Conservation (phyloP, 495 filamentous ascomycete genomes). For the Pseudoneurospora amorphoporcata region DNA sequence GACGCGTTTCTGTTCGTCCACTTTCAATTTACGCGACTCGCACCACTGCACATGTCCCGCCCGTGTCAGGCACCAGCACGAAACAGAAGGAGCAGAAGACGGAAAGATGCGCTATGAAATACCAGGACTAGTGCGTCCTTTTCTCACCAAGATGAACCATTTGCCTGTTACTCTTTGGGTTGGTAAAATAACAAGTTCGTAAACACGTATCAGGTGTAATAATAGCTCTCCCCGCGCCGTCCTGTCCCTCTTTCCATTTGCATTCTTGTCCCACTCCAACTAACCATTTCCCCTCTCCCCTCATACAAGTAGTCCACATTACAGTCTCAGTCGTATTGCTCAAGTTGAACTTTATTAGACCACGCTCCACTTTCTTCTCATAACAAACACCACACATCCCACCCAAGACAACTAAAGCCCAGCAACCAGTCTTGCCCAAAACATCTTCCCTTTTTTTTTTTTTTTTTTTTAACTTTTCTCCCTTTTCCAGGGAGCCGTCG, state of each 20-base stretch:
- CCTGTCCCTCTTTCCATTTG: neutral
- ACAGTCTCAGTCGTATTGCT: neutral
- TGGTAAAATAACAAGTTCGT: no score
- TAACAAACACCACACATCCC: neutral
- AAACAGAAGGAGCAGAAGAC: no score
- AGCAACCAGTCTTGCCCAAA: neutral
- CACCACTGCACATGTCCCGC: neutral
- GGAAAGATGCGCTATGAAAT: no score
- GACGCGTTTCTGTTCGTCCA: slow-evolving; percentile 6
- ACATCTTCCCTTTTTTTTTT: neutral
- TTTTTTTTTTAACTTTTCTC: no score
- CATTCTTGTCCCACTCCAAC: neutral
- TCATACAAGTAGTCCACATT: neutral
- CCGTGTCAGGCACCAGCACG: no score
- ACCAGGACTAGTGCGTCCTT: no score
- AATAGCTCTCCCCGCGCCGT: no score
- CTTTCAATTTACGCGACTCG: slow-evolving; percentile 19
- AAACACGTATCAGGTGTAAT: no score
- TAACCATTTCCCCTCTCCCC: neutral
- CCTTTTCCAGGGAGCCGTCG: neutral
- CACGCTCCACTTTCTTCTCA: neutral
- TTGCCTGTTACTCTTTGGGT: no score
- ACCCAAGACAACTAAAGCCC: neutral
- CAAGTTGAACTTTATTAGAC: neutral
- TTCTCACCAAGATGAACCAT: no score